Base-by-base conservation (phyloP, 345 rosid species). In the Rhizophora apiculata region DNA sequence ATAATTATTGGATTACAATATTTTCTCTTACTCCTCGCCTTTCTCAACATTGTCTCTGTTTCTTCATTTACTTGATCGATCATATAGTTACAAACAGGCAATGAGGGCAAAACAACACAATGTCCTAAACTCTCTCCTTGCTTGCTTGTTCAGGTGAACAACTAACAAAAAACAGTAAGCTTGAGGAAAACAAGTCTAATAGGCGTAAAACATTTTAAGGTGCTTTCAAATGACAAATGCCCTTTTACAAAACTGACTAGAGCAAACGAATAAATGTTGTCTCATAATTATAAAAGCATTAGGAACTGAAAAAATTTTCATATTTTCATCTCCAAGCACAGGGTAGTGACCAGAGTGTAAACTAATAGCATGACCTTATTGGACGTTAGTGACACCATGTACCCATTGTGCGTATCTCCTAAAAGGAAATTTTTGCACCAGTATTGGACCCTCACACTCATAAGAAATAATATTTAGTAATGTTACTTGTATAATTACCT, bases 1-100 rank as follows among this genome's bases (percentile, higher is more conserved):
- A 95, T 92, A 75, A 92, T 81, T 60, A 95, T 90, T 57, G 81
- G 68, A 74, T 83, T 83, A 46, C 72, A 70, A 46, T 73, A 71
- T 78, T 85, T 87, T 74, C 98, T 79, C 83, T 82, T 95, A 81
- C 94, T 87, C 82, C 98, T 87, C 63, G 98, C 96, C 68, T 68
- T 83, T 75, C 73, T 84, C 81, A 92, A 77, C 65, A 95, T 87
- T 64, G 78, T 72, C 34, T 83, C 80, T 4, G 91, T 85, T 74
- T 88, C 96, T 74, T 82, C 82, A 78, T 80, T 76, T 65, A 83
- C 85, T 69, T 86, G 90, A 75, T 85, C 82, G 8, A 75, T 65
- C 56, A 75, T 74, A 61, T 68, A 63, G 68, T 75, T 72, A 30
- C 39, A 43, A 18, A 43, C 27, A 37, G 54, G 15, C 62, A 43